Base-by-base conservation (phyloP, 2,329 filamentous ascomycete species). In the Dryadomyces quercus-mongolicae region DNA sequence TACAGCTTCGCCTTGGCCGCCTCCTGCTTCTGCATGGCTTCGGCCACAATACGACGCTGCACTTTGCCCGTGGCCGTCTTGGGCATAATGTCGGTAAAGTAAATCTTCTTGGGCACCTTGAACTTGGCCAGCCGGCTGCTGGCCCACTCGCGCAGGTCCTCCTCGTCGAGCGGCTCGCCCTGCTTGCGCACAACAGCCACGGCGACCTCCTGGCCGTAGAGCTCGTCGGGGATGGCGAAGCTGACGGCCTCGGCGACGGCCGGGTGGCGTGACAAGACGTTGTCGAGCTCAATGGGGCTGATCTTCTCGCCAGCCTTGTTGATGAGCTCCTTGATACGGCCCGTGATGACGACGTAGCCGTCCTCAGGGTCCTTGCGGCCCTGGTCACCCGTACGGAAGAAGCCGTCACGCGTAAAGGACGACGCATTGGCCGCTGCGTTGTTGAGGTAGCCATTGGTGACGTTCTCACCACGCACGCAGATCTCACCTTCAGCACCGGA, bases 51-150 rank as follows among this genome's bases (percentile, higher is more conserved):
- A 58, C 87, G 79, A 57, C 88, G 75, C 70, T 94, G 88, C 56
- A 94, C 86, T 75, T 94, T 94, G 54, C 88, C 88, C 6, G 88
- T 94, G n/a, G 88, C 88, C 4, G 89, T 92, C 77, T 94, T 94
- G 58, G 88, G 88, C 82, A 94, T 94, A 60, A 84, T 72, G 55
- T 88, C 78, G 40, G 88, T 88, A 62, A 93, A 90, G 73, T 86
- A 93, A 40, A 91, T 74, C 83, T 86, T 83, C 73, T 88, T 91
- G 2, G 88, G 88, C 45, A 90, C 77, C 74, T 94, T 94, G 70
- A 93, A 93, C 70, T 87, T 90, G 56, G 85, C 85, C 58, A 90
- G 72, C 64, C 80, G 84, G 56, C 85, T 80, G 0, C 72, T 73
- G 60, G 91, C 78, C 79, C 84, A 94, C 7, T 65, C 65, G 68